Conservation (phyloP, 2,329 filamentous ascomycete genomes). For the Aspergillus puulaauensis region DNA sequence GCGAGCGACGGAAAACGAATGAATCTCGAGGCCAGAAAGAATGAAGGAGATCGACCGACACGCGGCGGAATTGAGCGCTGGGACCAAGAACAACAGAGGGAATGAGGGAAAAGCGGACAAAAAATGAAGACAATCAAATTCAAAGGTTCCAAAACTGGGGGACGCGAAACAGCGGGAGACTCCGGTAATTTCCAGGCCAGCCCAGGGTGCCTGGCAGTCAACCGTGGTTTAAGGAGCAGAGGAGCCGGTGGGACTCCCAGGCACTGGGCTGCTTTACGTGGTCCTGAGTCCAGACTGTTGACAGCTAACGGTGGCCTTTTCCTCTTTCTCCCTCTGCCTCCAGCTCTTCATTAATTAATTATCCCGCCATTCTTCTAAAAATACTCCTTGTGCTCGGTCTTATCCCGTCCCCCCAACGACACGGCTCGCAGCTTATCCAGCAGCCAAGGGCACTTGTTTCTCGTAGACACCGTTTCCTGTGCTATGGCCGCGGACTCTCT, state of each 20-base stretch:
- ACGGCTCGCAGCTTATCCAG: background rate
- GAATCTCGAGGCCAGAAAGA: conserved; percentile 4
- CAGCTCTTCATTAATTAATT: background rate
- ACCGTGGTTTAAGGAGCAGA: conserved; percentile 2
- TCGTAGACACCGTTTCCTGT: background rate
- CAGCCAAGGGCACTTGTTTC: background rate
- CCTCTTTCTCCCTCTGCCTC: background rate
- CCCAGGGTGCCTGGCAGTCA: background rate
- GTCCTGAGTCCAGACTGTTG: conserved; percentile 1
- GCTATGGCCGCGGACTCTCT: background rate
- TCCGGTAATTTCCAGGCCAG: conserved; percentile 6
- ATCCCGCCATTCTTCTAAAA: background rate
- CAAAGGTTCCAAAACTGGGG: background rate
- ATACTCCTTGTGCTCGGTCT: background rate
- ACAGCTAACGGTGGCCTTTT: conserved; percentile 12
- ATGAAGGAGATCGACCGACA: conserved; percentile 2
- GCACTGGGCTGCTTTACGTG: background rate
- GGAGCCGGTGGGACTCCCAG: conserved; percentile 1
- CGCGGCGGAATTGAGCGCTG: conserved; percentile 3
- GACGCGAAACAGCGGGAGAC: conserved; percentile 3
- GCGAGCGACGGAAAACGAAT: conserved; percentile 4
- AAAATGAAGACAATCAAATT: background rate
- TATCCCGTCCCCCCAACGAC: background rate
- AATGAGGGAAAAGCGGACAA: background rate
- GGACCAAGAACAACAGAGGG: background rate